Base-by-base conservation (phyloP, 768 basidiomycete genomes). In the Plicaturopsis crispa region DNA sequence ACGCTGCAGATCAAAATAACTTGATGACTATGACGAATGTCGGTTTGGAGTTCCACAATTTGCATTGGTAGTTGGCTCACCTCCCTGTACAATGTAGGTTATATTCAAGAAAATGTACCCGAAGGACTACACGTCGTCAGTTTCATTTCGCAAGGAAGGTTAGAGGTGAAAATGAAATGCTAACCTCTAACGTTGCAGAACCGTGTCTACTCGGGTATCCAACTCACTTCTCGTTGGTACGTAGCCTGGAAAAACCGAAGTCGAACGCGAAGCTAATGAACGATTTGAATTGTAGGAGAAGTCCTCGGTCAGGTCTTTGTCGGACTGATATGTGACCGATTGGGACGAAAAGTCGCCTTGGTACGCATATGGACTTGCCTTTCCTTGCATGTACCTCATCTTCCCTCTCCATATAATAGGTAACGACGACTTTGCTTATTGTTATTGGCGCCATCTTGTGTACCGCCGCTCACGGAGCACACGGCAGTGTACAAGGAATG, bases 331-430 rank as follows among this genome's bases (percentile, higher is more conserved):
- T 84, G 81, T 47, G 84, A 87, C 53, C 66, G 77, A 35, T 51
- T 80, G 19, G 84, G 84, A n/a, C 65, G 84, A 36, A 86, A 86
- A 53, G 72, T 73, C n/a, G 84, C 81, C 13, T 70, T 87, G 36
- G 73, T 84, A n/a, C n/a, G n/a, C n/a, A n/a, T n/a, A n/a, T n/a
- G n/a, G n/a, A n/a, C n/a, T n/a, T n/a, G n/a, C n/a, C n/a, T n/a
- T n/a, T n/a, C n/a, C n/a, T n/a, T n/a, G n/a, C n/a, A n/a, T n/a
- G n/a, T n/a, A n/a, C n/a, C n/a, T n/a, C n/a, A n/a, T n/a, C n/a
- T n/a, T n/a, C n/a, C n/a, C n/a, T n/a, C n/a, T n/a, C n/a, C n/a
- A n/a, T n/a, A n/a, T n/a, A n/a, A n/a, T n/a, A n/a, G n/a, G n/a
- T n/a, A 14, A 53, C 66, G 24, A 84, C 84, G 2, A 87, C 84